Evolutionary conservation across 2,329 filamentous ascomycete genomes (phyloP).

Genomic region (Ceratocystiopsis brevicomis): DNA sequence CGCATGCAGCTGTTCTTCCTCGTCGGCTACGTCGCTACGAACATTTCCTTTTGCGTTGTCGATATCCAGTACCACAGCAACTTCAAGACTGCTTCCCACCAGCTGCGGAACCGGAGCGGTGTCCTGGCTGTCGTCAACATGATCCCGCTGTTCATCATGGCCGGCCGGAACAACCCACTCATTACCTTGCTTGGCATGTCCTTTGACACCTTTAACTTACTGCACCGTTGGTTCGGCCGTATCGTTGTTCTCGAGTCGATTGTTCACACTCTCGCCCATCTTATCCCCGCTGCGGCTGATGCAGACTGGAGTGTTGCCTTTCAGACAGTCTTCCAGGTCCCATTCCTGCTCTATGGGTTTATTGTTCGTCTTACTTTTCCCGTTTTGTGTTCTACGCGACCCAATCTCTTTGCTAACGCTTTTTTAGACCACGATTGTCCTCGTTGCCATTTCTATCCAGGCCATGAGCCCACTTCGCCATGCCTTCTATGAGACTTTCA

Average conservation of each 20-base stretch:
- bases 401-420: no score
- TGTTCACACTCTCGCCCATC: slow-evolving; percentile 44
- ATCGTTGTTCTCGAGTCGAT: slow-evolving; percentile 54
- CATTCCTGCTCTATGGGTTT: slow-evolving; percentile 3
- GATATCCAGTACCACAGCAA: slow-evolving; percentile 39
- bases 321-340: slow-evolving; percentile 15
- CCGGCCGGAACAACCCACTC: slow-evolving; percentile 60
- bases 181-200: slow-evolving; percentile 53
- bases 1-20: slow-evolving; percentile 57
- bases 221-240: slow-evolving; percentile 65
- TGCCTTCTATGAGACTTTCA: slow-evolving; percentile 64
- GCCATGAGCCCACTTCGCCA: slow-evolving; percentile 54
- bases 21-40: slow-evolving; percentile 46
- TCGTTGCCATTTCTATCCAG: slow-evolving; percentile 46
- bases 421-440: slow-evolving; percentile 29
- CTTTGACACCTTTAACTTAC: slow-evolving; percentile 67
- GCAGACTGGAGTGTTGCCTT: slow-evolving; percentile 31
- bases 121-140: slow-evolving; percentile 57
- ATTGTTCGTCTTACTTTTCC: slow-evolving; percentile 38
- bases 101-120: slow-evolving; percentile 50
- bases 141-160: slow-evolving; percentile 55
- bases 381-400: slow-evolving; percentile 20
- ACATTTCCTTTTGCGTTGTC: slow-evolving; percentile 58
- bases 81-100: slow-evolving; percentile 23
- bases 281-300: slow-evolving; percentile 21